Conservation (phyloP, 768 basidiomycete species). For the Termitomyces titanicus region DNA sequence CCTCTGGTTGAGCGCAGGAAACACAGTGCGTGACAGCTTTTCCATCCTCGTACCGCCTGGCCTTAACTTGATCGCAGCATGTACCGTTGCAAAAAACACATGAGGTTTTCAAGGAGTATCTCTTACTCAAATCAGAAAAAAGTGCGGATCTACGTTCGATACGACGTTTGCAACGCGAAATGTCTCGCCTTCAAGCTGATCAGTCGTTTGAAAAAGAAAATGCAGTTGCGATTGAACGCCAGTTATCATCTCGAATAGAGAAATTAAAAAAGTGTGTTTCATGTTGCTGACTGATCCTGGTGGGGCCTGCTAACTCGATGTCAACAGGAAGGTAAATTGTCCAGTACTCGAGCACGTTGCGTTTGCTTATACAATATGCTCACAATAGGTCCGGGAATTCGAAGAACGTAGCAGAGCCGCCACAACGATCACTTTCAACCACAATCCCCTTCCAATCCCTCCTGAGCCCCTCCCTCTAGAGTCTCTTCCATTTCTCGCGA, state of each 20-base stretch:
- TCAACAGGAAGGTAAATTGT: slow-evolving; percentile 17
- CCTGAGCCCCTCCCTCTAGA: slow-evolving; percentile 49
- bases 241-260: slow-evolving; percentile 26
- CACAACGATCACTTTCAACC: slow-evolving; percentile 25
- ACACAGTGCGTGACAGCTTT: slow-evolving; percentile 30
- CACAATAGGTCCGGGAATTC: slow-evolving; percentile 27
- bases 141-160: slow-evolving; percentile 27
- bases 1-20: slow-evolving; percentile 47
- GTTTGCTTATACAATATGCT: neutral
- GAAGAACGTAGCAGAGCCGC: slow-evolving; percentile 30
- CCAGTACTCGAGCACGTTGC: neutral
- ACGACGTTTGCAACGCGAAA: slow-evolving; percentile 27
- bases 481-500: slow-evolving; percentile 37
- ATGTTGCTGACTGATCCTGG: neutral
- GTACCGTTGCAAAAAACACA: slow-evolving; percentile 29
- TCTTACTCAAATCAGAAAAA: slow-evolving; percentile 30
- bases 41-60: neutral
- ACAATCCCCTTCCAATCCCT: slow-evolving; percentile 55
- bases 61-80: slow-evolving; percentile 12
- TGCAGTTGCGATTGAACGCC: slow-evolving; percentile 32
- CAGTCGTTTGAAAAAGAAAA: slow-evolving; percentile 30
- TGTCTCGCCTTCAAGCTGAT: slow-evolving; percentile 24
- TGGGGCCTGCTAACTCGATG: neutral
- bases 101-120: slow-evolving; percentile 34
- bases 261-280: slow-evolving; percentile 29